Conservation (phyloP, 2,329 filamentous ascomycete genomes). For the Arthrinium puccinioides region DNA sequence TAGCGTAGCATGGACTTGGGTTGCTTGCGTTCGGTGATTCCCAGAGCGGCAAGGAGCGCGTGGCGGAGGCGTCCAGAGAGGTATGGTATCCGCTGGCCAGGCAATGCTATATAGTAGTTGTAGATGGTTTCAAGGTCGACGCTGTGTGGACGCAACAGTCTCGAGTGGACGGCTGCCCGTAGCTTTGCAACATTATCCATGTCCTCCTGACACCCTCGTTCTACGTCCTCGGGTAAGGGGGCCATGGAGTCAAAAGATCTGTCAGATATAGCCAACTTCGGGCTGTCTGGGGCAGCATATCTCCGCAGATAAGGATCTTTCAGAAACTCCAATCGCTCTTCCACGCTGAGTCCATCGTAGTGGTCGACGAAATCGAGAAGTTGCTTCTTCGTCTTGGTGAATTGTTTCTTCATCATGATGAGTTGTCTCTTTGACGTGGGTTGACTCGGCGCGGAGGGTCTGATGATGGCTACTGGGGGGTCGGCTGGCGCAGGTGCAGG, state of each 20-base stretch:
- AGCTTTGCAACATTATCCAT: constrained; percentile 30
- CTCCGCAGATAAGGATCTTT: constrained; percentile 46
- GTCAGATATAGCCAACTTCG: constrained; percentile 42
- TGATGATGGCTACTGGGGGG: not conserved
- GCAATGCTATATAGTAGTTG: constrained; percentile 40
- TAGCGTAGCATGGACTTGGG: constrained; percentile 69
- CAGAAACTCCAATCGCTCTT: constrained; percentile 45
- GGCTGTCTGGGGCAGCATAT: constrained; percentile 44
- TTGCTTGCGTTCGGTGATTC: constrained; percentile 50
- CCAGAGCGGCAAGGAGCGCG: constrained; percentile 60
- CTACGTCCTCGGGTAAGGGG: constrained; percentile 34
- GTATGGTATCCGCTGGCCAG: constrained; percentile 44
- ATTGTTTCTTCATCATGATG: too few relatives aligned
- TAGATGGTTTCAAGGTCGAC: constrained; percentile 38
- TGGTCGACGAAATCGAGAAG: constrained; percentile 47
- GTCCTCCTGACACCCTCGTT: constrained; percentile 26
- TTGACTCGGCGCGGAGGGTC: not conserved
- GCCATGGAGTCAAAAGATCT: constrained; percentile 39
- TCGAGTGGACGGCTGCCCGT: constrained; percentile 29
- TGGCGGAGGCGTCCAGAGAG: constrained; percentile 48
- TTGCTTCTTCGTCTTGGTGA: constrained; percentile 29
- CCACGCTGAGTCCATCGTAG: constrained; percentile 37
- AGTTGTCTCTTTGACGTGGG: too few relatives aligned
- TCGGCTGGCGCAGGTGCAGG: too few relatives aligned
- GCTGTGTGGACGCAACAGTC: constrained; percentile 32